Evolutionary conservation across 73 alveolate species (phyloP), one percentile per base, ranked within the genome.

Genomic region (Paramecium tetraurelia): DNA sequence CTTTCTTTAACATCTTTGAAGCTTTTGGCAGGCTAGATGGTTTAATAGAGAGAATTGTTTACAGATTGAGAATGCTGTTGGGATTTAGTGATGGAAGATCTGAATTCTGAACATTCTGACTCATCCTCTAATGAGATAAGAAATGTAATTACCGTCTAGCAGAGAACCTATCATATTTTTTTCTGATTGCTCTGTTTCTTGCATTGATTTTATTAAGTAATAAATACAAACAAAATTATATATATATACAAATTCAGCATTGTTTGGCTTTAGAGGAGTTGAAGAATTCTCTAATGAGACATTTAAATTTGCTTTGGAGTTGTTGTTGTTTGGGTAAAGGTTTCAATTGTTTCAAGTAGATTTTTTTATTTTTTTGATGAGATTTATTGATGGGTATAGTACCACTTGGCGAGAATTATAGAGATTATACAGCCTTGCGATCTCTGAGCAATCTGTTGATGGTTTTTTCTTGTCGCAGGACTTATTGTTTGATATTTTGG

Each of bases 161-260:
- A 80, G 77, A 35, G 76, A 44, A 31, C 90, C 90, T 80, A 80
- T 80, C 90, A 80, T 80, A 80, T 80, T 76, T 48, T 80, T 80
- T 48, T 80, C 90, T 7, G 90, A 80, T 46, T 72, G 59, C 46
- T 72, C 86, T 1, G 84, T 27, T 33, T 63, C 84, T 63, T 63
- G 46, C 84, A 63, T 63, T 27, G 46, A 53, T 53, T 53, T 12
- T 16, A 16, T 18, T 18, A 53, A 53, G 9, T 53, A 4, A 63
- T 63, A 63, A 63, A 63, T 6, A 63, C 41, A 63, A 63, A 27
- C 31, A 27, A 63, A 63, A 63, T 63, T 31, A 63, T 31, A 63
- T 31, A 27, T 27, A 27, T 27, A 63, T 63, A 14, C 27, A 22
- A 2, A 27, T 27, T 63, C 84, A 63, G 84, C 24, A 63, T 63